phyloP scores from a whole-genome alignment of 106 monocot species.

The Dendrobium huoshanense region DNA sequence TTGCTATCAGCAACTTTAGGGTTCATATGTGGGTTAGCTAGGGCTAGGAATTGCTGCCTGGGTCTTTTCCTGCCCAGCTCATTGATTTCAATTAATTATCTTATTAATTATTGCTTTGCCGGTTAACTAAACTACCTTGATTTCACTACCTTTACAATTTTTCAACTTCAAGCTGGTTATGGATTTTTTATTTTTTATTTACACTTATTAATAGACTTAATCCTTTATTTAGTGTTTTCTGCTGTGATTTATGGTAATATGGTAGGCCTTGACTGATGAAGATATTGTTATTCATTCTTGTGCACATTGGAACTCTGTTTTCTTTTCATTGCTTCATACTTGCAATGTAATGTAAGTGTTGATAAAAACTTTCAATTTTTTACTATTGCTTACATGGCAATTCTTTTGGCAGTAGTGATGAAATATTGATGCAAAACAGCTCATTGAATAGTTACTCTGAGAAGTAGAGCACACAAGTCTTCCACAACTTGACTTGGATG shows the following conservation, averaged over 20 bases:
- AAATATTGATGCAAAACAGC: not conserved
- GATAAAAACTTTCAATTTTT: not conserved
- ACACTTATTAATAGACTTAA: not conserved
- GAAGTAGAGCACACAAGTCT: too few relatives aligned
- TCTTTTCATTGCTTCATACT: not conserved
- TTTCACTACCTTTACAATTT: not conserved
- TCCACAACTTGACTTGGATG: not conserved
- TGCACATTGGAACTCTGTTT: not conserved
- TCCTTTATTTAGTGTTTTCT: not conserved
- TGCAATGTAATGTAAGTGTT: not conserved
- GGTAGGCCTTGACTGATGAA: not conserved
- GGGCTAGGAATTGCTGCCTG: not conserved
- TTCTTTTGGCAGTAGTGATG: not conserved
- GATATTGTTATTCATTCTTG: not conserved
- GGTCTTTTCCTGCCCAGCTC: not conserved
- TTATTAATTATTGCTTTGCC: not conserved
- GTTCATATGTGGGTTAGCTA: not conserved
- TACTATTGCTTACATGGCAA: not conserved
- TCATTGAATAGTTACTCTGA: not conserved
- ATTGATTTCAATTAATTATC: not conserved
- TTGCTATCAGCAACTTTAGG: not conserved
- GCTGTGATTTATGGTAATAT: not conserved
- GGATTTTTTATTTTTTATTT: too few relatives aligned
- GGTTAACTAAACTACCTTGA: not conserved
- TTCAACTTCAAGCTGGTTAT: not conserved